phyloP scores from a whole-genome alignment of 73 alveolate genomes.

The Uronychia setigera region DNA sequence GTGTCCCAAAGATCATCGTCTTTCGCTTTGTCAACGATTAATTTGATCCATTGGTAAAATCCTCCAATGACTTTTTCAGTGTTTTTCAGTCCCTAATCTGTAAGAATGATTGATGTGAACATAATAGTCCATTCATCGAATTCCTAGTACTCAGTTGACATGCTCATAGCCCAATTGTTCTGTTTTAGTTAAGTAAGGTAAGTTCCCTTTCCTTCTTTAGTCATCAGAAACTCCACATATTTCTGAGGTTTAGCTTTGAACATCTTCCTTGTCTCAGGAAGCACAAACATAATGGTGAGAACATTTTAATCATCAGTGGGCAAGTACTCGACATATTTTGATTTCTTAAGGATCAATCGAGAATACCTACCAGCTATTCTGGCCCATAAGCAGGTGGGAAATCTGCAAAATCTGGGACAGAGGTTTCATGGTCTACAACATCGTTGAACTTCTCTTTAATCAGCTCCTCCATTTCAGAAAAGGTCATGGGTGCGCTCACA shows the following conservation, averaged over 20 bases:
- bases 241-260: not conserved
- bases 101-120: not conserved
- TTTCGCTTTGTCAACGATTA: not conserved
- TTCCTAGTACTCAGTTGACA: not conserved
- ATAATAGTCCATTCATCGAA: not conserved
- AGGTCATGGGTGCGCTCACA: conserved; percentile 68
- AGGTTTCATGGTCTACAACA: conserved; percentile 80
- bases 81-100: not conserved
- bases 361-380: not conserved
- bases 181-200: not conserved
- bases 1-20: not conserved
- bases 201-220: not conserved
- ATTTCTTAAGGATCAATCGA: not conserved
- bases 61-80: not conserved
- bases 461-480: conserved; percentile 70
- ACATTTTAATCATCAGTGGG: not conserved
- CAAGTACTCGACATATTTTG: not conserved
- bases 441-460: conserved; percentile 67
- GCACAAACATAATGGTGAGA: not conserved
- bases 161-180: not conserved
- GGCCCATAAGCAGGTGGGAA: conserved; percentile 60
- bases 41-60: not conserved
- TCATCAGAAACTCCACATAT: not conserved
- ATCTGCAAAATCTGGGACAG: conserved; percentile 76
- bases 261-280: conserved; percentile 2